phyloP scores from a whole-genome alignment of 371 early-diverging fungal genomes.

The Quaeritorhiza haematococci region DNA sequence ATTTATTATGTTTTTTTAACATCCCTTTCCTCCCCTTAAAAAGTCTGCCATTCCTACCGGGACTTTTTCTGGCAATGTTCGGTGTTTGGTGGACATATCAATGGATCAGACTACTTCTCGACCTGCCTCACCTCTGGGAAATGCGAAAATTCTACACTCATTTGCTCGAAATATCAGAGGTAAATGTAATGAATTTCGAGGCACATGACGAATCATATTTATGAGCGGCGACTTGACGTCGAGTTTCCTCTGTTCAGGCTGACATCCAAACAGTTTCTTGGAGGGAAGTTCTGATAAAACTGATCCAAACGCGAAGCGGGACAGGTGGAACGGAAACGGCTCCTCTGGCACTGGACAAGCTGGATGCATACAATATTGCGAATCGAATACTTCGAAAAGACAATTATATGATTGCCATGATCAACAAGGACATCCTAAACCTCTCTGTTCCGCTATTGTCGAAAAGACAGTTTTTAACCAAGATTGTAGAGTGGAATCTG shows the following conservation, averaged over 20 bases:
- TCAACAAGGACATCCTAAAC: constrained; percentile 86
- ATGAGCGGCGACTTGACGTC: neutral
- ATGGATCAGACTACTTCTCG: constrained; percentile 57
- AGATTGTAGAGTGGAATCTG: constrained; percentile 89
- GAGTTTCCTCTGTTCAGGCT: constrained; percentile 40
- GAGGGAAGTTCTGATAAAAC: constrained; percentile 27
- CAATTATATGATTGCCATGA: constrained; percentile 91
- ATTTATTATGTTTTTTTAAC: neutral
- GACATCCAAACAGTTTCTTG: constrained; percentile 61
- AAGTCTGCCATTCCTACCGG: neutral
- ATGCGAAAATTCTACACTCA: constrained; percentile 83
- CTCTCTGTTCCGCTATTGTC: constrained; percentile 61
- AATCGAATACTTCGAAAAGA: constrained; percentile 95
- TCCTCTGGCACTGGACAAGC: neutral
- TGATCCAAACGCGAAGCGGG: neutral
- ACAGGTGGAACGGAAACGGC: constrained; percentile 1
- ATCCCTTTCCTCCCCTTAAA: constrained; percentile 9
- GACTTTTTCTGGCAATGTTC: constrained; percentile 51
- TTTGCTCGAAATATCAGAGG: constrained; percentile 75
- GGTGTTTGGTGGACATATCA: constrained; percentile 72
- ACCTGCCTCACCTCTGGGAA: constrained; percentile 66
- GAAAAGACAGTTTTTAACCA: constrained; percentile 61
- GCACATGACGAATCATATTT: neutral
- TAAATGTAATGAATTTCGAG: constrained; percentile 42
- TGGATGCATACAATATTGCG: constrained; percentile 84